Percentiles rank a stretch among this genome's conserved stretches.
Evolutionary conservation across 169 alveolate genomes (phyloP).

Genomic region (Plasmodium gallinaceum): DNA sequence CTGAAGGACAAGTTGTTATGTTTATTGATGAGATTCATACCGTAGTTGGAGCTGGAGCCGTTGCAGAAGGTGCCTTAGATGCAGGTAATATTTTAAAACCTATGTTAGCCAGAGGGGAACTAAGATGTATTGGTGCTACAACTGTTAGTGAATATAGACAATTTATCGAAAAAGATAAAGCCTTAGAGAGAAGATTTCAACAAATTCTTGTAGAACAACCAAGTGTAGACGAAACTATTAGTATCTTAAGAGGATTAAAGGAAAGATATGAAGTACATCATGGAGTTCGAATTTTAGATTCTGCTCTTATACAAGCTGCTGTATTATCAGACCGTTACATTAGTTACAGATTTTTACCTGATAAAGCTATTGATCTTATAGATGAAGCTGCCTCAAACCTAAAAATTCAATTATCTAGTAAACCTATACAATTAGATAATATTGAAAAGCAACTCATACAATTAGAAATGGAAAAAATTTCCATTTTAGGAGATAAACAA

Average conservation of each 20-base stretch:
- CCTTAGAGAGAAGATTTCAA: slow-evolving; percentile 92
- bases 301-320: slow-evolving; percentile 92
- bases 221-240: slow-evolving; percentile 87
- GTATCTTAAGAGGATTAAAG: slow-evolving; percentile 90
- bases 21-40: slow-evolving; percentile 93
- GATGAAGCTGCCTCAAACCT: slow-evolving; percentile 92
- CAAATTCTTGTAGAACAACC: slow-evolving; percentile 92
- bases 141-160: slow-evolving; percentile 91
- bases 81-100: slow-evolving; percentile 92
- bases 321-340: slow-evolving; percentile 87
- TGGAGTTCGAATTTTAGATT: slow-evolving; percentile 91
- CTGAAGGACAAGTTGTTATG: slow-evolving; percentile 91
- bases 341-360: slow-evolving; percentile 86
- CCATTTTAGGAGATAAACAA: slow-evolving; percentile 80
- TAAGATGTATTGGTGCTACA: slow-evolving; percentile 92
- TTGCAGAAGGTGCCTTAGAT: slow-evolving; percentile 92
- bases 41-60: slow-evolving; percentile 94
- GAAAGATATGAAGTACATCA: slow-evolving; percentile 92
- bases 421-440: slow-evolving; percentile 89
- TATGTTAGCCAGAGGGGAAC: slow-evolving; percentile 92
- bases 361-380: slow-evolving; percentile 90
- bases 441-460: slow-evolving; percentile 88
- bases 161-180: slow-evolving; percentile 92
- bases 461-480: slow-evolving; percentile 89
- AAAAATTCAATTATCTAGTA: slow-evolving; percentile 88